Conservation (phyloP, 2,329 filamentous ascomycete species). For the Talaromyces sp. region DNA sequence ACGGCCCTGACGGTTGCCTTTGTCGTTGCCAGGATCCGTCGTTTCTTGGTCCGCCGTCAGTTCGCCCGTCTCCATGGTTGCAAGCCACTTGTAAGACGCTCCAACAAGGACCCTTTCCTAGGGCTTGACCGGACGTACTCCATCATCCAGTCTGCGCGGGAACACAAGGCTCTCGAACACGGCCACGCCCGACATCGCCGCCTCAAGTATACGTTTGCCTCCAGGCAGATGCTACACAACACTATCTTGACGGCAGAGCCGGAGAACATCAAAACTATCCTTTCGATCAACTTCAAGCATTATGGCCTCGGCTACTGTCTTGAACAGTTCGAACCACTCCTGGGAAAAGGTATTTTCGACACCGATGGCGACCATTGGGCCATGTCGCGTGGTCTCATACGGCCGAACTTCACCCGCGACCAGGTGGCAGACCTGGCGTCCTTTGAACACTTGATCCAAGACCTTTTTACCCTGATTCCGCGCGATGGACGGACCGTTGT, state of each 20-base stretch:
- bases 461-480: background rate
- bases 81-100: slow-evolving; percentile 11
- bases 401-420: slow-evolving; percentile 7
- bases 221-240: slow-evolving; percentile 10
- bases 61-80: slow-evolving; percentile 15
- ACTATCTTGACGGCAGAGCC: slow-evolving; percentile 36
- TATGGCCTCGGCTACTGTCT: slow-evolving; percentile 37
- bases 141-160: background rate
- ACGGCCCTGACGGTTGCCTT: background rate
- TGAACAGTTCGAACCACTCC: slow-evolving; percentile 10
- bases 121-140: slow-evolving; percentile 7
- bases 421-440: slow-evolving; percentile 2
- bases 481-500: slow-evolving; percentile 26
- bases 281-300: slow-evolving; percentile 49
- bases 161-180: background rate
- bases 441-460: background rate
- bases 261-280: slow-evolving; percentile 52
- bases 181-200: background rate
- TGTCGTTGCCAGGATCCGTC: slow-evolving; percentile 6
- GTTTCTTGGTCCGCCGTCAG: slow-evolving; percentile 15
- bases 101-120: slow-evolving; percentile 15
- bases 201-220: slow-evolving; percentile 7
- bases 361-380: slow-evolving; percentile 3
- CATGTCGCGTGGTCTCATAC: slow-evolving; percentile 4
- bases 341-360: slow-evolving; percentile 7